Base-by-base conservation (phyloP, 1,284 basidiomycete genomes). In the Moesziomyces sp. region DNA sequence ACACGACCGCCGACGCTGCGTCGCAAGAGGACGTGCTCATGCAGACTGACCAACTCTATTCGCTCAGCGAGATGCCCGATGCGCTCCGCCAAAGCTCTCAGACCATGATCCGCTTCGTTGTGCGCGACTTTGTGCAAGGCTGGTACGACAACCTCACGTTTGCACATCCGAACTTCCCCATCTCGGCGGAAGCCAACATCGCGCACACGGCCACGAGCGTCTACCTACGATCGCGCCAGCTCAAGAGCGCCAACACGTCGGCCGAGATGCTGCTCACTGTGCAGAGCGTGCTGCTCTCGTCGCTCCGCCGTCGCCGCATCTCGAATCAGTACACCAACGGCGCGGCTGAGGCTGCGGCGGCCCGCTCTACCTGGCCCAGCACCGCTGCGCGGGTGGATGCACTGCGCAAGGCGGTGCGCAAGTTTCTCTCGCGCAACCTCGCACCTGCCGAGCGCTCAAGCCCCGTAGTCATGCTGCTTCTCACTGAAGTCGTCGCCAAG, bases 81-180 rank as follows among this genome's bases (percentile, higher is more conserved):
- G 35, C 62, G 9, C 69, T 79, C 21, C 56, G 61, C 7, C 40
- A 62, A n/a, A 71, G 71, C 47, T 58, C 73, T 11, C 67, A 66
- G 30, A 56, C 58, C 51, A 65, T 78, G 48, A 63, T 75, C 28
- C 61, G 63, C 21, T 64, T 78, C 28, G 58, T 75, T 8, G 64
- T 81, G 9, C 62, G 79, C 28, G 79, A 81, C 62, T 81, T 78
- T 63, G 68, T 81, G 33, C 62, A 66, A 28, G 58, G 60, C 59
- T 81, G 79, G 79, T 81, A 81, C 50, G 71, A 78, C 49, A 69
- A 59, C 28, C 63, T 77, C 38, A 67, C 76, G 18, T 79, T 81
- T 56, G 73, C 69, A 6, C 70, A 81, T 46, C 66, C 74, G 46
- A 63, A 69, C 48, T 78, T 81, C 19, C 78, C 67, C 45, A 59